Evolutionary conservation across 2,329 filamentous ascomycete genomes (phyloP).

Genomic region (Coniella lustricola): DNA sequence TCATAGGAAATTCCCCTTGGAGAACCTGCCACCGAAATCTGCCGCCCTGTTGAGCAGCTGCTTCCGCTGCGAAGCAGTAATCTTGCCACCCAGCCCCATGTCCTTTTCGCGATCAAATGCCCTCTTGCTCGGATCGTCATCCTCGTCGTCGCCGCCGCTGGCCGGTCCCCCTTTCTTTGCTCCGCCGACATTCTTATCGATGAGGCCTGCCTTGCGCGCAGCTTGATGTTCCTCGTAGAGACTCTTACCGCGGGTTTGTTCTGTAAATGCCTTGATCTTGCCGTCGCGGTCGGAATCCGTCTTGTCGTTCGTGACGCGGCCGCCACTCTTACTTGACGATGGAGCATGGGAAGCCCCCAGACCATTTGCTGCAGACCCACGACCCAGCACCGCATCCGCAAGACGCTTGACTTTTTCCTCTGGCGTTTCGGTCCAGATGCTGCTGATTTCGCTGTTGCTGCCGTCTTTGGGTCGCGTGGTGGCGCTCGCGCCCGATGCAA

Average conservation of each 20-base stretch:
- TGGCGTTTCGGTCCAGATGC: slow-evolving; percentile 86
- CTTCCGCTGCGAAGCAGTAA: slow-evolving; percentile 65
- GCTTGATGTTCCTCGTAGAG: slow-evolving; percentile 53
- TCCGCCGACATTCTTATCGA: slow-evolving; percentile 14
- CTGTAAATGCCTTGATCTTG: slow-evolving; percentile 45
- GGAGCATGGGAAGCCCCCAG: neutral
- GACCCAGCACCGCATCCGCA: slow-evolving; percentile 74
- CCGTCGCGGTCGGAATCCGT: slow-evolving; percentile 44
- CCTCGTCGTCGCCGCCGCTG: slow-evolving; percentile 47
- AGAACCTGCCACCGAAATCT: slow-evolving; percentile 76
- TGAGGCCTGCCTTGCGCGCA: slow-evolving; percentile 23
- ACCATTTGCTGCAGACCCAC: slow-evolving; percentile 36
- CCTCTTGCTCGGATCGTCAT: slow-evolving; percentile 85
- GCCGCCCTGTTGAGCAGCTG: slow-evolving; percentile 74
- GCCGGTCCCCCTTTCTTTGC: slow-evolving; percentile 27
- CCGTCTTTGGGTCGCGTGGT: slow-evolving; percentile 26
- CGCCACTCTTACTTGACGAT: slow-evolving; percentile 5
- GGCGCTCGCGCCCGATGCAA: slow-evolving; percentile 52
- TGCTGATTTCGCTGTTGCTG: slow-evolving; percentile 46
- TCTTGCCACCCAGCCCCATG: slow-evolving; percentile 68
- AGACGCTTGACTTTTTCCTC: slow-evolving; percentile 78
- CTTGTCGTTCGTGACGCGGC: slow-evolving; percentile 25
- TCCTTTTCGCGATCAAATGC: slow-evolving; percentile 92
- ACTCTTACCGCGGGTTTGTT: slow-evolving; percentile 49
- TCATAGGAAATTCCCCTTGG: slow-evolving; percentile 61